Conservation (phyloP, 2,329 filamentous ascomycete species). For the Aspergillus brunneoviolaceus region DNA sequence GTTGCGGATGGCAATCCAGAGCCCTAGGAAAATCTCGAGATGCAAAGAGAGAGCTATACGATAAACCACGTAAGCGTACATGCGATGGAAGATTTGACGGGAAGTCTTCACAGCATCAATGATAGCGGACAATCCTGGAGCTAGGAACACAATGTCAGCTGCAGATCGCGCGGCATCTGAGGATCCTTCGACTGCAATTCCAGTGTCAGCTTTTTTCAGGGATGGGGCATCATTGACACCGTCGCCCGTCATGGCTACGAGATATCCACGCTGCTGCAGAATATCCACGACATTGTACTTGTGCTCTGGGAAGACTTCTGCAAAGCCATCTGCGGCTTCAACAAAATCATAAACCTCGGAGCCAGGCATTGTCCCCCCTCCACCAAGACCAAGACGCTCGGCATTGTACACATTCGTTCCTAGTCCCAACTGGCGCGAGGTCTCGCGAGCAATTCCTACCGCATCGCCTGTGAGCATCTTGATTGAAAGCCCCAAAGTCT, state of each 20-base stretch:
- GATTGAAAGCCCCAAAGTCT: constrained; percentile 81
- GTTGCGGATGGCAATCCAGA: constrained; percentile 90
- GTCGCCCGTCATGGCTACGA: constrained; percentile 95
- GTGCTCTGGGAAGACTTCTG: constrained; percentile 92
- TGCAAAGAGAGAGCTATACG: constrained; percentile 90
- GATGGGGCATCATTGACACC: constrained; percentile 93
- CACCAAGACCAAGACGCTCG: constrained; percentile 85
- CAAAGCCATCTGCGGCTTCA: constrained; percentile 91
- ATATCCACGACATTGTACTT: constrained; percentile 95
- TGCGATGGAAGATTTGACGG: constrained; percentile 92
- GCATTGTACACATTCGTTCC: constrained; percentile 93
- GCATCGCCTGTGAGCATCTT: constrained; percentile 97
- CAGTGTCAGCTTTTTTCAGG: constrained; percentile 92
- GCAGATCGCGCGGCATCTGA: constrained; percentile 88
- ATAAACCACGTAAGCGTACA: constrained; percentile 96
- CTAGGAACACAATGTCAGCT: constrained; percentile 91
- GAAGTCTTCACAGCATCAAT: constrained; percentile 92
- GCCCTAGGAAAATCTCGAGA: constrained; percentile 84
- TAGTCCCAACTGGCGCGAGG: constrained; percentile 84
- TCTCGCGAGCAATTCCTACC: constrained; percentile 89
- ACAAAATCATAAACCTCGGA: constrained; percentile 95
- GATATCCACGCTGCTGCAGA: constrained; percentile 86
- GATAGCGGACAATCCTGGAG: constrained; percentile 85
- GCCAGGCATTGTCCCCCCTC: constrained; percentile 87
- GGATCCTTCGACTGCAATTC: constrained; percentile 90